Base-by-base conservation (phyloP, 768 basidiomycete genomes). In the Favolaschia claudopus region DNA sequence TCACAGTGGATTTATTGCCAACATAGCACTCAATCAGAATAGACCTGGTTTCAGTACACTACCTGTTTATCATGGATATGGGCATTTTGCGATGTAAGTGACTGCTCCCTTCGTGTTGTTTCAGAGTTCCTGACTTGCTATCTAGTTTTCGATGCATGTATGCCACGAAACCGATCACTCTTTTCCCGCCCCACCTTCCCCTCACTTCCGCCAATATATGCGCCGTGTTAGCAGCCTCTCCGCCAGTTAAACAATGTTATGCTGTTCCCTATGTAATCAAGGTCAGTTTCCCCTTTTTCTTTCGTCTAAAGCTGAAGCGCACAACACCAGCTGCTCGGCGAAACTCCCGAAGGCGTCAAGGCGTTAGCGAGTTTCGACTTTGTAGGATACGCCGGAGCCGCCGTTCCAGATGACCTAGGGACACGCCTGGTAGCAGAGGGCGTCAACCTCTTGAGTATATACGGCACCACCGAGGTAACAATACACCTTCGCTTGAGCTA, bases 321-420 rank as follows among this genome's bases (percentile, higher is more conserved):
- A 32, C 5, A 4, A 38, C 33, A 7, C 19, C 19, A 82, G 66
- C 69, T 86, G 1, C 72, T 87, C 1, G 78, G 72, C 0, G 86
- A 86, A 69, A 77, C 77, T 0, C 67, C 72, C 7, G 80, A 81
- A 58, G 85, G 84, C 22, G 68, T 79, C 9, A 56, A 71, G 4
- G 68, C 74, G 13, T 73, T 87, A 6, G 71, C 67, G 19, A 65
- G 68, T 14, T 82, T 85, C 63, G 77, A 84, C 39, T 64, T 81
- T n/a, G 82, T 85, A 27, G 76, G 74, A 22, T 85, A 77, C 58
- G 82, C 80, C 25, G 85, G 85, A 1, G 80, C 81, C 13, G 73
- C 86, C 5, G 76, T 85, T 39, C 83, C 86, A 7, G 77, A 83
- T 37, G 83, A 85, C 40, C 69, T 86, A 1, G 85, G 86, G 1